Evolutionary conservation across 2,329 filamentous ascomycete species (phyloP).

Genomic region (Microascus cirrosus): DNA sequence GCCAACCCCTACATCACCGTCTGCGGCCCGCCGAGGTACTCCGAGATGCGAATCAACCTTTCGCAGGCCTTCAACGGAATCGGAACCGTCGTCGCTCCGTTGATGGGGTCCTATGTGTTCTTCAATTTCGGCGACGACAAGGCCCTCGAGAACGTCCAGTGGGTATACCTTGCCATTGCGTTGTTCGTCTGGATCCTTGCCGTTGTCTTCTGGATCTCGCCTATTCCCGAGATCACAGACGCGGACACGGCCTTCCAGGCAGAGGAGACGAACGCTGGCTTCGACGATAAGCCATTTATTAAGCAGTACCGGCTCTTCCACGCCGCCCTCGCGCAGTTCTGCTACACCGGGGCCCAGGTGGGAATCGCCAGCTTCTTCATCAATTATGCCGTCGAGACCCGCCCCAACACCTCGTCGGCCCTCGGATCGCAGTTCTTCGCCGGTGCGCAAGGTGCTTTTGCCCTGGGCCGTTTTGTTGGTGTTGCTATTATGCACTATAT

Average conservation of each 20-base stretch:
- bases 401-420: not conserved
- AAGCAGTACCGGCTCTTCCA: constrained; percentile 52
- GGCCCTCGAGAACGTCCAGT: constrained; percentile 49
- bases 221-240: constrained; percentile 42
- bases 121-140: constrained; percentile 38
- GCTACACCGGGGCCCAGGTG: constrained; percentile 50
- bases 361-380: constrained; percentile 44
- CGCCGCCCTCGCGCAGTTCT: constrained; percentile 50
- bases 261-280: constrained; percentile 26
- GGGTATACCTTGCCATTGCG: constrained; percentile 53
- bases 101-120: constrained; percentile 50
- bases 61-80: constrained; percentile 67
- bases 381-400: constrained; percentile 27
- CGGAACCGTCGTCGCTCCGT: constrained; percentile 39
- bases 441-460: constrained; percentile 47
- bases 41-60: constrained; percentile 64
- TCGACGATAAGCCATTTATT: constrained; percentile 25
- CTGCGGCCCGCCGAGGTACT: constrained; percentile 53
- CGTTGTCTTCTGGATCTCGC: constrained; percentile 44
- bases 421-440: constrained; percentile 38
- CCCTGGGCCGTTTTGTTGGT: constrained; percentile 45
- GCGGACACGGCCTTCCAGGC: constrained; percentile 48
- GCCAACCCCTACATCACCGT: constrained; percentile 47
- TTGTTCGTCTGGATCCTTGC: constrained; percentile 46
- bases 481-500: constrained; percentile 40